Evolutionary conservation across 805 yeast genomes (phyloP), one percentile per base, ranked within the genome.

Genomic region (Cyberlindnera amylophila): DNA sequence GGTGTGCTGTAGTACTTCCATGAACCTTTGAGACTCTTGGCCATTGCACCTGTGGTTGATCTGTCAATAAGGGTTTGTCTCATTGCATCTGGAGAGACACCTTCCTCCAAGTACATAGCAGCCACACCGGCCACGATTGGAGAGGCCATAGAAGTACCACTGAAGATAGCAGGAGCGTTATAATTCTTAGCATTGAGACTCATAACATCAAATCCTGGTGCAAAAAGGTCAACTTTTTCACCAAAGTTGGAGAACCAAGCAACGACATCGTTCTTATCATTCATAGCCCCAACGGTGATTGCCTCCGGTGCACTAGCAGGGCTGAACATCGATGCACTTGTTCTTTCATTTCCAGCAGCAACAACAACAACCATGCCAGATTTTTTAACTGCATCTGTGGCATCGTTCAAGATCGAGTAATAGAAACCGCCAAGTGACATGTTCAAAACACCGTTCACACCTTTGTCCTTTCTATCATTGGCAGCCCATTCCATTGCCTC

Each of bases 191-290:
- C 62, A 24, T 76, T 69, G 18, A 81, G 67, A 40, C 89, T 81
- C 16, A 69, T 64, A 6, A 88, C 82, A 13, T 67, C 67, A 0
- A 78, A 81, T 0, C 97, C 98, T 19, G 90, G 76, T 0, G 96
- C 89, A 62, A 85, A 83, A 1, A 86, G 68, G 54, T 86, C 88
- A 9, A 90, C 91, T 57, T 93, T 85, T 8, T 71, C 69, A 0
- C 98, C 98, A 88, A 88, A 87, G 58, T 90, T 90, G 19, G 93
- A 77, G 53, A 91, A 91, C 13, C 73, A 58, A 0, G 97, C 90
- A 24, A 88, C 69, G 2, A 69, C 55, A 52, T 87, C 95, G 13
- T 69, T 70, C 18, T 70, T 56, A 55, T 84, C 95, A 55, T 87
- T 88, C 41, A 89, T 78, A 3, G 96, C 95, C 1, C 96, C 97